Evolutionary conservation across 2,329 filamentous ascomycete species (phyloP).

Genomic region (Ceratocystis variospora): DNA sequence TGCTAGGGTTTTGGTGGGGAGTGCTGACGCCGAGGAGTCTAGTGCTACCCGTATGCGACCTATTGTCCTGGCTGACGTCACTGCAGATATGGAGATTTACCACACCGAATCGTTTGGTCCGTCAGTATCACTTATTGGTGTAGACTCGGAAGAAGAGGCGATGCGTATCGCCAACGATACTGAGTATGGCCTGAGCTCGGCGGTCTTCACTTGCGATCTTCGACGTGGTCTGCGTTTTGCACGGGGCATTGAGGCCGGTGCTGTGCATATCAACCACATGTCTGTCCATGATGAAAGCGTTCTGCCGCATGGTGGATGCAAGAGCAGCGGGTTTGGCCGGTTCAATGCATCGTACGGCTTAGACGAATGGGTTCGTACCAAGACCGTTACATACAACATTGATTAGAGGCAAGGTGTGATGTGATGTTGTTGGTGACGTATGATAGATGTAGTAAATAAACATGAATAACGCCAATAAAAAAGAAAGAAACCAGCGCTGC

Average conservation of each 20-base stretch:
- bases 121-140: constrained; percentile 50
- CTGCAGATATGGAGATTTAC: constrained; percentile 56
- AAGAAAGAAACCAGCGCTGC: neutral
- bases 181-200: constrained; percentile 58
- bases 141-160: constrained; percentile 59
- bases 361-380: constrained; percentile 49
- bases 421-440: neutral
- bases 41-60: constrained; percentile 40
- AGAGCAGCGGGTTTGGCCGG: constrained; percentile 49
- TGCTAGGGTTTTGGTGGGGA: constrained; percentile 36
- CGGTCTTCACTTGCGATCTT: constrained; percentile 61
- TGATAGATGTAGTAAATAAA: neutral
- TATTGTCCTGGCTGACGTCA: constrained; percentile 52
- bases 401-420: neutral
- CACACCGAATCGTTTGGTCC: constrained; percentile 66
- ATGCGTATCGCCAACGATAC: constrained; percentile 65
- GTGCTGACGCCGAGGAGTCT: constrained; percentile 25
- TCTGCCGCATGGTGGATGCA: constrained; percentile 52
- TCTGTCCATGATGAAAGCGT: constrained; percentile 50
- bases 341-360: constrained; percentile 43
- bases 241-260: constrained; percentile 49
- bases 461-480: neutral
- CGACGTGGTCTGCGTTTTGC: constrained; percentile 45
- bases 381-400: constrained; percentile 41
- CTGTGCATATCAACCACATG: constrained; percentile 54